Conservation (phyloP, 2,329 filamentous ascomycete genomes). For the Coleophoma eucalyptorum region DNA sequence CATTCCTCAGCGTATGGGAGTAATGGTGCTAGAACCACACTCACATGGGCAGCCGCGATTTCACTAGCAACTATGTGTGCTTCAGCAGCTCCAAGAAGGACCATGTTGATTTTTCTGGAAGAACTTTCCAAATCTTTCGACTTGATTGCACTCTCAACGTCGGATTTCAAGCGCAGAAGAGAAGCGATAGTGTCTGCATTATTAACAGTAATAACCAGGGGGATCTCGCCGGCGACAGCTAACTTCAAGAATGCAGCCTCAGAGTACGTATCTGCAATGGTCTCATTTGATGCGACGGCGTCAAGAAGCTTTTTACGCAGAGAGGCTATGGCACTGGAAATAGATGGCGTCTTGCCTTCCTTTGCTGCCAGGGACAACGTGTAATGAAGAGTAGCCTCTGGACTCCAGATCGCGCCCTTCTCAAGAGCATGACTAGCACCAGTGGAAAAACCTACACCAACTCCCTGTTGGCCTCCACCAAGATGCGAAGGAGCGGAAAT, state of each 20-base stretch:
- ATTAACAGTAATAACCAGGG: conserved; percentile 56
- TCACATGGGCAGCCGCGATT: conserved; percentile 51
- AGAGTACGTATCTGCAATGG: conserved; percentile 36
- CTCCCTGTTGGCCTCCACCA: conserved; percentile 46
- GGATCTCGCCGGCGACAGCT: conserved; percentile 49
- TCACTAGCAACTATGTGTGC: conserved; percentile 55
- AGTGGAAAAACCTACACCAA: conserved; percentile 55
- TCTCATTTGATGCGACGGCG: conserved; percentile 38
- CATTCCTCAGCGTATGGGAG: conserved; percentile 51
- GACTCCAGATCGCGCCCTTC: conserved; percentile 45
- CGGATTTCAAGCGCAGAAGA: conserved; percentile 52
- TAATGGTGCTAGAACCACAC: conserved; percentile 57
- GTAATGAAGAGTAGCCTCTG: conserved; percentile 55
- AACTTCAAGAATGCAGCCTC: conserved; percentile 47
- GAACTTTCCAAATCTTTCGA: conserved; percentile 8
- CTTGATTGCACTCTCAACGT: conserved; percentile 42
- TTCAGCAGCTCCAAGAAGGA: conserved; percentile 61
- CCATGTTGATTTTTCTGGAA: conserved; percentile 39
- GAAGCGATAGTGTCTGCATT: conserved; percentile 61
- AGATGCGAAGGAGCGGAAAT: conserved; percentile 51
- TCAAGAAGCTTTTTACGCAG: conserved; percentile 51
- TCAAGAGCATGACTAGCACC: conserved; percentile 42
- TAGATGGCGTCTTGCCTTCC: conserved; percentile 38
- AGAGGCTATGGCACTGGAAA: conserved; percentile 48
- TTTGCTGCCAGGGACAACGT: conserved; percentile 48